Percentiles rank a stretch among this genome's conserved stretches.
Conservation (phyloP, 306 rosid species). For the Crotalaria pallida region DNA sequence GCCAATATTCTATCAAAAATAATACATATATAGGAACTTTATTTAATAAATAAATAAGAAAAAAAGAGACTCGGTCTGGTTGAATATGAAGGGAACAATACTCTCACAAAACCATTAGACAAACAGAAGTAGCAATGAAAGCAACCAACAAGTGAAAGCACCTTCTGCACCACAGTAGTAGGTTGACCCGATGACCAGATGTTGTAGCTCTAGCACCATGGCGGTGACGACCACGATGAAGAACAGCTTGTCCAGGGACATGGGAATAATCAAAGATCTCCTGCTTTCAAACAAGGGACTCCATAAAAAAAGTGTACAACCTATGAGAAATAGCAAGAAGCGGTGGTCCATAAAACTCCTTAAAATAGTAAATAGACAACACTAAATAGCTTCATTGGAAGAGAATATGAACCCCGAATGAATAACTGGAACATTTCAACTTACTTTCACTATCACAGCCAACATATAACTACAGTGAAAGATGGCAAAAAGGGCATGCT, state of each 20-base stretch:
- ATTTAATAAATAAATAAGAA: not conserved
- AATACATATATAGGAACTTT: not conserved
- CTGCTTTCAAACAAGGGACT: conserved; percentile 43
- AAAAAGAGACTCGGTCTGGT: not conserved
- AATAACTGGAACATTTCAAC: conserved; percentile 9
- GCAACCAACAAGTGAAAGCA: conserved; percentile 13
- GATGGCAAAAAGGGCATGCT: not conserved
- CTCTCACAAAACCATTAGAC: not conserved
- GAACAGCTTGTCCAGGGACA: conserved; percentile 51
- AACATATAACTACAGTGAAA: not conserved
- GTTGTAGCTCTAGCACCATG: conserved; percentile 62
- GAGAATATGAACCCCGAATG: conserved; percentile 10
- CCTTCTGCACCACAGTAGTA: conserved; percentile 64
- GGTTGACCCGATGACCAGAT: conserved; percentile 49
- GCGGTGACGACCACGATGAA: conserved; percentile 66
- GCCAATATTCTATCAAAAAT: not conserved
- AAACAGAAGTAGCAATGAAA: conserved; percentile 2
- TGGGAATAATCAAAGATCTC: conserved; percentile 51
- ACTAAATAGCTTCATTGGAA: conserved; percentile 8
- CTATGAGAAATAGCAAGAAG: conserved; percentile 29
- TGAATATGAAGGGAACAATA: not conserved
- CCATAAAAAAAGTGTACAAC: conserved; percentile 38
- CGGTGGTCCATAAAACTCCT: conserved; percentile 21
- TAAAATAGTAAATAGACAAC: conserved; percentile 8
- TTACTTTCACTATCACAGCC: conserved; percentile 8